A percentile compares a stretch with the other conserved stretches of the same genome.
Conservation (phyloP, 2,329 filamentous ascomycete species). For the Fusarium sambucinum region DNA sequence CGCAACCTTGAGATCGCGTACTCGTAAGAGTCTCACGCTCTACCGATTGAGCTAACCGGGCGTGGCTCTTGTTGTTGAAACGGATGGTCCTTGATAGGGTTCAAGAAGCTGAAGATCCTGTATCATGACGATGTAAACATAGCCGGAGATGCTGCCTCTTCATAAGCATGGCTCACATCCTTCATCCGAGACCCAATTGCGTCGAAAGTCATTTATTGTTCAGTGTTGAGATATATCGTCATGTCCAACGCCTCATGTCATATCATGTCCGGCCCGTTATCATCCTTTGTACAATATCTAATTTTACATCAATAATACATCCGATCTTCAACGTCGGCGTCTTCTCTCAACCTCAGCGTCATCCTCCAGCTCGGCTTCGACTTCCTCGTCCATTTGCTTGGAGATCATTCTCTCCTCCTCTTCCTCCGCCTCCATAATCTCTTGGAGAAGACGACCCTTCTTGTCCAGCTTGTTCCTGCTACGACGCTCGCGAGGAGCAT, state of each 20-base stretch:
- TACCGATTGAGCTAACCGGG: constrained; percentile 59
- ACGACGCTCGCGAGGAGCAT: constrained; percentile 52
- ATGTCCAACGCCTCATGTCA: constrained; percentile 24
- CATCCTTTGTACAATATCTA: constrained; percentile 38
- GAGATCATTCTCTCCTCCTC: constrained; percentile 50
- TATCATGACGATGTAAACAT: no score
- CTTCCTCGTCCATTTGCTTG: constrained; percentile 51
- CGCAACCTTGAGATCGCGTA: constrained; percentile 65
- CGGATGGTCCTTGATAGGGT: accelerated
- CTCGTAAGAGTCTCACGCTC: constrained; percentile 75
- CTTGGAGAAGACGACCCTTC: constrained; percentile 56
- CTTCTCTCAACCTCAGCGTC: constrained; percentile 36
- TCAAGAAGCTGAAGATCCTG: accelerated
- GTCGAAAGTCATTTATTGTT: constrained; percentile 12
- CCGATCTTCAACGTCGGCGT: constrained; percentile 7
- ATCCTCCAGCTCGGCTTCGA: constrained; percentile 46
- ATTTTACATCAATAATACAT: constrained; percentile 37
- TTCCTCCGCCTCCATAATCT: constrained; percentile 55
- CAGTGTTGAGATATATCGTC: constrained; percentile 44
- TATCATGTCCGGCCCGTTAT: constrained; percentile 24
- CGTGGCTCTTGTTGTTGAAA: constrained; percentile 45
- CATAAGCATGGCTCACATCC: not conserved
- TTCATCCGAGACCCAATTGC: not conserved
- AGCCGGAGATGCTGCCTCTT: accelerated
- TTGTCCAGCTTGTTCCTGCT: constrained; percentile 57